Evolutionary conservation across 306 rosid species (phyloP), one percentile per base, ranked within the genome.

Genomic region (Vicia sativa): DNA sequence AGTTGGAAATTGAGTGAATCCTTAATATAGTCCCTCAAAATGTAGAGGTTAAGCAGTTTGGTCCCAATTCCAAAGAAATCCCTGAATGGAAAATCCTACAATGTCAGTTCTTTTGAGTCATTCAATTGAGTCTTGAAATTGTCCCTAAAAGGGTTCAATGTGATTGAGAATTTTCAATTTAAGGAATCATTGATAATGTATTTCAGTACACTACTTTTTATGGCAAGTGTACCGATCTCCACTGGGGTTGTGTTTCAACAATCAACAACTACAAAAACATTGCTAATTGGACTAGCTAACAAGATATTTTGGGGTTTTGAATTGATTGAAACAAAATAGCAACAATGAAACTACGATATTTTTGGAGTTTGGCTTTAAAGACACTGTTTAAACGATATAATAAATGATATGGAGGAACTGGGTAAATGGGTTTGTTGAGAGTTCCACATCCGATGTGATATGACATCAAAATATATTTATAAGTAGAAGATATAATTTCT

Each of bases 341-440:
- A 15, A 48, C 25, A 15, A 48, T 48, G 54, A 4, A 9, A 10
- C 21, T 50, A 9, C 7, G 3, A 9, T 19, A 4, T 3, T 19
- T 18, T 50, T 19, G 11, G 56, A 26, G 26, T 4, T 19, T 52
- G 58, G 8, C 4, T 52, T 10, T 52, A 52, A 52, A 52, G 5
- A 19, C 25, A 8, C 10, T n/a, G 48, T 41, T 53, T 42, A 46
- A 53, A 50, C 58, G 19, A 65, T 64, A 45, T 52, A 67, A 55
- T 67, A 60, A 31, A 62, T 44, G 13, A 61, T 60, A 18, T 67
- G 10, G 52, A 23, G 52, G 61, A 41, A 46, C 49, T 55, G 15
- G 62, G 65, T 38, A 31, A 13, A 41, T 52, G 16, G 21, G 69
- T 26, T 55, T 26, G 38, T 55, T 55, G 37, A 28, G 6, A 12